phyloP scores from a whole-genome alignment of 192 early-diverging fungal species.

The Backusella tarrabulga region DNA sequence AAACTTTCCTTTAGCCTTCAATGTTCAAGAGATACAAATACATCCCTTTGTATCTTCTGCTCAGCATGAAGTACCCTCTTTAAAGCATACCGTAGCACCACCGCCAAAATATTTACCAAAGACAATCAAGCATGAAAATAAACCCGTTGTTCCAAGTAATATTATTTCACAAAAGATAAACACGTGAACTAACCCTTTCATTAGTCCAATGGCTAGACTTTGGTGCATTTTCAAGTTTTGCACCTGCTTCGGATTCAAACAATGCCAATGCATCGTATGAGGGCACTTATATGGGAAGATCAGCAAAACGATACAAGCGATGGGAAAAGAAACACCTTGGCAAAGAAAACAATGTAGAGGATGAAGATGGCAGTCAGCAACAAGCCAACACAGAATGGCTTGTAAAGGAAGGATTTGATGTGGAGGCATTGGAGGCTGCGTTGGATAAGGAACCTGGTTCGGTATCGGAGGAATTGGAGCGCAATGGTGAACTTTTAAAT shows the following conservation, averaged over 20 bases:
- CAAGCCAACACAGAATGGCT: constrained; percentile 28
- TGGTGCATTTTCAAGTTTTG: constrained; percentile 51
- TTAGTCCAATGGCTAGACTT: constrained; percentile 51
- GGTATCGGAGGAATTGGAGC: constrained; percentile 31
- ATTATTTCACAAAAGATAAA: background rate
- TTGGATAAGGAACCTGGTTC: constrained; percentile 16
- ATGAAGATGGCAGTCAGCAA: background rate
- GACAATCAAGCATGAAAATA: constrained; percentile 16
- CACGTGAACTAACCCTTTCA: background rate
- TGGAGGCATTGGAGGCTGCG: constrained; percentile 12
- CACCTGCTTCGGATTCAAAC: constrained; percentile 48
- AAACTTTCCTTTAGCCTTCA: constrained; percentile 17
- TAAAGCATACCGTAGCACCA: constrained; percentile 25
- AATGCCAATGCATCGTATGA: constrained; percentile 47
- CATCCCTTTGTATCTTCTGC: constrained; percentile 17
- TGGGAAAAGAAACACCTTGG: constrained; percentile 14
- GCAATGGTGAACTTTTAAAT: constrained; percentile 39
- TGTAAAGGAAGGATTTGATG: constrained; percentile 27
- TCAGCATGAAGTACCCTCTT: constrained; percentile 25
- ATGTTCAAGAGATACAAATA: constrained; percentile 35
- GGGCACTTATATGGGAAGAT: constrained; percentile 34
- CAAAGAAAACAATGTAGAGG: background rate
- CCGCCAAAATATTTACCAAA: constrained; percentile 5
- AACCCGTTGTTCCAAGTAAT: constrained; percentile 30
- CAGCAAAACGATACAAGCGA: constrained; percentile 21